Conservation (phyloP, 2,329 filamentous ascomycete genomes). For the Aspergillus sp. region DNA sequence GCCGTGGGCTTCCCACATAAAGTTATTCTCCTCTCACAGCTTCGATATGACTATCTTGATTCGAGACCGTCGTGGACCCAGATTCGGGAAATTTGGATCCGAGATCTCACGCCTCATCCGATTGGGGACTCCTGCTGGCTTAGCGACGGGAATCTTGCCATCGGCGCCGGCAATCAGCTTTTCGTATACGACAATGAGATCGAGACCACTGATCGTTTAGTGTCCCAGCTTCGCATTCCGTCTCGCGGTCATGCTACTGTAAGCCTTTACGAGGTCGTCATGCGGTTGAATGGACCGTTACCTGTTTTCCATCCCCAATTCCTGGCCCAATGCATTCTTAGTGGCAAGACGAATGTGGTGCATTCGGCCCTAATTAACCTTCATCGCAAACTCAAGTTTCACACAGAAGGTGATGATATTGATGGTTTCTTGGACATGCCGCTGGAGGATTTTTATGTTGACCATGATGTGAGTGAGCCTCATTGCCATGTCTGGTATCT, state of each 20-base stretch:
- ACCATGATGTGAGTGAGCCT: conserved; percentile 40
- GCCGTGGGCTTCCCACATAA: conserved; percentile 90
- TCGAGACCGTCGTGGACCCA: conserved; percentile 85
- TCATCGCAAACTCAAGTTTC: conserved; percentile 75
- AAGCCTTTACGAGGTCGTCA: conserved; percentile 78
- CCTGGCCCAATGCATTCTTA: conserved; percentile 78
- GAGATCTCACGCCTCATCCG: conserved; percentile 79
- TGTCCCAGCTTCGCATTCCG: conserved; percentile 54
- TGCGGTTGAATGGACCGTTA: conserved; percentile 79
- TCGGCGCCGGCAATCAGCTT: conserved; percentile 87
- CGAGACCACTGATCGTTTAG: conserved; percentile 59
- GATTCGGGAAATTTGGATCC: conserved; percentile 76
- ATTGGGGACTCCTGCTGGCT: conserved; percentile 95
- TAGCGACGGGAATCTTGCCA: conserved; percentile 75
- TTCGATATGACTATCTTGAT: conserved; percentile 88
- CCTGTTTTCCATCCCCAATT: conserved; percentile 93
- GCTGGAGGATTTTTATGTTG: conserved; percentile 48
- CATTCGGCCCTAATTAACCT: conserved; percentile 70
- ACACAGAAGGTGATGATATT: conserved; percentile 74
- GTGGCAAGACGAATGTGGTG: conserved; percentile 71
- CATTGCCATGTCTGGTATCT: neutral
- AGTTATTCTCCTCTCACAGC: conserved; percentile 77
- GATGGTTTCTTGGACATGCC: conserved; percentile 70
- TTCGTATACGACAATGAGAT: conserved; percentile 80
- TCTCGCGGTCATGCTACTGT: conserved; percentile 50